Conservation (phyloP, 2,329 filamentous ascomycete species). For the Huntiella savannae region DNA sequence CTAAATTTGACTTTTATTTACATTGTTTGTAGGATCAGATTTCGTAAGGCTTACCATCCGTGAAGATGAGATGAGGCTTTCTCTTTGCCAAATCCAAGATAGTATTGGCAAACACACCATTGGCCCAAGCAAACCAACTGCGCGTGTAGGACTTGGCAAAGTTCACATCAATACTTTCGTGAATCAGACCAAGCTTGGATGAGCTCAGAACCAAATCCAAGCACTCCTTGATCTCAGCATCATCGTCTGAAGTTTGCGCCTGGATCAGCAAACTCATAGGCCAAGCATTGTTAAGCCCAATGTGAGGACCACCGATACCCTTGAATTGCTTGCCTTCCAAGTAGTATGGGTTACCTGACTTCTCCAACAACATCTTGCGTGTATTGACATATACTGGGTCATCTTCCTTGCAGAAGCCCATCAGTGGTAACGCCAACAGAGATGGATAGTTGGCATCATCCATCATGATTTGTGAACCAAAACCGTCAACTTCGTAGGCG, state of each 20-base stretch:
- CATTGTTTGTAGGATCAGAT: slow-evolving; percentile 17
- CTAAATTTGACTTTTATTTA: no score
- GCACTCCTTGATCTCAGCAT: slow-evolving; percentile 60
- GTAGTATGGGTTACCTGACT: slow-evolving; percentile 72
- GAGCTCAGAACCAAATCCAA: slow-evolving; percentile 57
- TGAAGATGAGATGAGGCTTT: slow-evolving; percentile 74
- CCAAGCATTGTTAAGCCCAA: slow-evolving; percentile 84
- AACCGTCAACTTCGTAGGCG: slow-evolving; percentile 76
- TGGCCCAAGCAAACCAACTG: slow-evolving; percentile 97
- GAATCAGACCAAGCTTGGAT: slow-evolving; percentile 60
- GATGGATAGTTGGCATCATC: slow-evolving; percentile 80
- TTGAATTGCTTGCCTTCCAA: slow-evolving; percentile 57
- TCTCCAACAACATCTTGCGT: slow-evolving; percentile 53
- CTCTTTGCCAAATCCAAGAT: slow-evolving; percentile 75
- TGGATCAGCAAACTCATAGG: slow-evolving; percentile 89
- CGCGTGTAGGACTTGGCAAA: slow-evolving; percentile 48
- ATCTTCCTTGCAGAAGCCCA: slow-evolving; percentile 49
- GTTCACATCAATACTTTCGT: slow-evolving; percentile 83
- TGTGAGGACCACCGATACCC: slow-evolving; percentile 67
- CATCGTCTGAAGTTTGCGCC: slow-evolving; percentile 70
- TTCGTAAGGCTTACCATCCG: slow-evolving; percentile 39
- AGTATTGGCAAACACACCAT: slow-evolving; percentile 85
- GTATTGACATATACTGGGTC: slow-evolving; percentile 75
- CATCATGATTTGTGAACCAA: slow-evolving; percentile 67
- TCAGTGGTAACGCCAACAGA: slow-evolving; percentile 54